Evolutionary conservation across 1,139 yeast genomes (phyloP), one percentile per base, ranked within the genome.

Genomic region (Lodderomyces pseudojiufengensis): DNA sequence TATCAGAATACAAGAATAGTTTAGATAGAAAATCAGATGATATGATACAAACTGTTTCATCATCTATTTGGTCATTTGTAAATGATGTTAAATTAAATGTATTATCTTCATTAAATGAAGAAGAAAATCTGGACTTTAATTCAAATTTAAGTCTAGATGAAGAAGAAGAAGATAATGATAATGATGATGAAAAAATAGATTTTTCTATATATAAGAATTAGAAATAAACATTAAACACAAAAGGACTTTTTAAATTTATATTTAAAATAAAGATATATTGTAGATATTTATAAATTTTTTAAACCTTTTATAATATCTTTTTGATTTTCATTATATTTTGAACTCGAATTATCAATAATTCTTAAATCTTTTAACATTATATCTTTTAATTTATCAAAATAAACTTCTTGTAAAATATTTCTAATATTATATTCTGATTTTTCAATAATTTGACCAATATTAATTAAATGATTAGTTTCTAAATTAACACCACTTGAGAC

Each of bases 361-460:
- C 95, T 71, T 49, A 86, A 67, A 53, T 85, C 95, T 34, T 67
- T 70, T 52, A 68, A 62, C 48, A 86, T 63, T 36, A 90, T 81
- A 54, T 90, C 97, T 54, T 86, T 80, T 25, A 95, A 85, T 65
- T 92, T 92, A 52, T 95, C 97, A 55, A 92, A 92, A 57, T 92
- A 92, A 20, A 92, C 97, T 45, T 87, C 95, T 57, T 90, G 95
- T 44, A 92, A 71, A 62, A 85, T 69, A 51, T 84, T 86, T 59
- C 98, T 76, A 64, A 92, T 70, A 56, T 84, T 87, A 47, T 84
- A 80, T 61, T 92, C 98, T 35, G 87, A 74, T 46, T 87, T 95
- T 60, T 92, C 98, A 20, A 92, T 76, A 51, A 90, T 60, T 2
- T 84, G 70, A 18, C 98, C 98, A 48, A 92, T 66, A 52, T 90